Percentiles rank a stretch among this genome's conserved stretches.
Evolutionary conservation across 805 yeast genomes (phyloP).

Genomic region (Wickerhamiella cacticola): DNA sequence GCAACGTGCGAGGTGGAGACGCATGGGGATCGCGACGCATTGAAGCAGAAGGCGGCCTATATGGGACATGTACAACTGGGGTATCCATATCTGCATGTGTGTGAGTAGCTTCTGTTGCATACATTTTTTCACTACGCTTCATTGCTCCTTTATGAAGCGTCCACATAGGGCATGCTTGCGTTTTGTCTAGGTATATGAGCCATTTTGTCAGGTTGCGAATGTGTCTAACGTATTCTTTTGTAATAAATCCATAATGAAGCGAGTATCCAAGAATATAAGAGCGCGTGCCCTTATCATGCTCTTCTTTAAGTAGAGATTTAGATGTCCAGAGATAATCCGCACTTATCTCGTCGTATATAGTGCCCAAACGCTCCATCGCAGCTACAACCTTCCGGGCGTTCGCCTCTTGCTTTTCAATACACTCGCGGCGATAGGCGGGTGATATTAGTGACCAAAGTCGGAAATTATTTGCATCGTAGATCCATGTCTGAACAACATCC

Average conservation of each 20-base stretch:
- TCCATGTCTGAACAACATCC: slow-evolving; percentile 18
- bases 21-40: slow-evolving; percentile 27
- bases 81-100: slow-evolving; percentile 6
- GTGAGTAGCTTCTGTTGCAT: not conserved
- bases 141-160: slow-evolving; percentile 8
- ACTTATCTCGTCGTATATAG: slow-evolving; percentile 12
- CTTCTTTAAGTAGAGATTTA: slow-evolving; percentile 10
- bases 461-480: slow-evolving; percentile 20
- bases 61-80: not conserved
- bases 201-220: slow-evolving; percentile 17
- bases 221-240: slow-evolving; percentile 16
- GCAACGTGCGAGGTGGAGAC: slow-evolving; percentile 23
- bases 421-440: slow-evolving; percentile 13
- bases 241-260: slow-evolving; percentile 18
- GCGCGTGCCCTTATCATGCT: slow-evolving; percentile 7
- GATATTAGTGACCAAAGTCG: slow-evolving; percentile 16
- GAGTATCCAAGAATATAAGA: slow-evolving; percentile 15
- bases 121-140: not conserved
- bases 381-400: slow-evolving; percentile 8
- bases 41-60: not conserved
- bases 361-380: slow-evolving; percentile 11
- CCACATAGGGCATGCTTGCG: slow-evolving; percentile 16
- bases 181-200: slow-evolving; percentile 17
- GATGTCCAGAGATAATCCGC: slow-evolving; percentile 2
- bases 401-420: slow-evolving; percentile 5